Evolutionary conservation across 2,329 filamentous ascomycete species (phyloP).

Genomic region (Hymenotorrendiella dingleyae): DNA sequence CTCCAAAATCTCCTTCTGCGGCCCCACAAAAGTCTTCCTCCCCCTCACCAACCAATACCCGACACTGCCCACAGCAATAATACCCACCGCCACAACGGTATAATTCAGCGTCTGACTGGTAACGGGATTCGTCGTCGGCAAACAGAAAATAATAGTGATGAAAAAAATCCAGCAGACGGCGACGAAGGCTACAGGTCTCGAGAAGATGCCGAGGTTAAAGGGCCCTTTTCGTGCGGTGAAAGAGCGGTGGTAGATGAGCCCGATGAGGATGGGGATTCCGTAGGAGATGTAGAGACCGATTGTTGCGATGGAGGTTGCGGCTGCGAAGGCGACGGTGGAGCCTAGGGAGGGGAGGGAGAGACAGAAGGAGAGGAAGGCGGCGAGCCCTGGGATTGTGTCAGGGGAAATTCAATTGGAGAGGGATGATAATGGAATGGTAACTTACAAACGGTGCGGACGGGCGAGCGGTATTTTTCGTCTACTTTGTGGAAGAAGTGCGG

Average conservation of each 20-base stretch:
- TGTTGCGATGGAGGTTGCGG: constrained; percentile 54
- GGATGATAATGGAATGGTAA: too few species aligned
- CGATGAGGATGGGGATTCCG: constrained; percentile 50
- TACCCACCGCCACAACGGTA: constrained; percentile 52
- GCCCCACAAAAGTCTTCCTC: constrained; percentile 49
- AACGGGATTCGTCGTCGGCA: constrained; percentile 50
- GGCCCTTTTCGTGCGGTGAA: constrained; percentile 48
- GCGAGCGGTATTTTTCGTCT: constrained; percentile 42
- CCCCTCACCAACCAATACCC: constrained; percentile 48
- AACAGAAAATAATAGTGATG: constrained; percentile 52
- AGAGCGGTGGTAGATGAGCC: constrained; percentile 43
- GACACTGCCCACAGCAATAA: constrained; percentile 43
- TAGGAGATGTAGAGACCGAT: constrained; percentile 53
- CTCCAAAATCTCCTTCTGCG: constrained; percentile 45
- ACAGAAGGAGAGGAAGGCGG: constrained; percentile 47
- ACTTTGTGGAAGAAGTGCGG: constrained; percentile 49
- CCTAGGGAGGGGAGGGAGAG: constrained; percentile 51
- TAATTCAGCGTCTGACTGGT: constrained; percentile 53
- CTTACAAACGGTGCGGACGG: constrained; percentile 48
- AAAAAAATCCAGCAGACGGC: constrained; percentile 47
- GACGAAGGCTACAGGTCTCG: constrained; percentile 40
- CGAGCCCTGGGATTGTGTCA: too few species aligned
- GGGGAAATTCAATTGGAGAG: too few species aligned
- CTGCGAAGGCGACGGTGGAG: constrained; percentile 48
- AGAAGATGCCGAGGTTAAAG: constrained; percentile 44